Conservation (phyloP, 164 flowering plant genomes). For the Sextonia rubra region DNA sequence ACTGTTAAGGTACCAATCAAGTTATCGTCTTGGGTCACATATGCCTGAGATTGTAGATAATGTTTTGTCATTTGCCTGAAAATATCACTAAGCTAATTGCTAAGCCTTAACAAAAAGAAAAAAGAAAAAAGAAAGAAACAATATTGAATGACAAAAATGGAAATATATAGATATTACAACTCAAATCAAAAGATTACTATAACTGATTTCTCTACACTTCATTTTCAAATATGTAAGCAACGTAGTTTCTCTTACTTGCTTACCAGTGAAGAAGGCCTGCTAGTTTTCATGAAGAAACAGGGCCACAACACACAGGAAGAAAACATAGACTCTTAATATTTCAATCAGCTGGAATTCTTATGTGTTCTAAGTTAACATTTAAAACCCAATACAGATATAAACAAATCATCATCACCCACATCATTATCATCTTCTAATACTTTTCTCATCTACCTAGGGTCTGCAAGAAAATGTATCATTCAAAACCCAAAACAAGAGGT, state of each 20-base stretch:
- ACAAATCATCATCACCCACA: too few relatives aligned
- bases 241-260: too few relatives aligned
- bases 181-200: neutral
- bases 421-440: too few relatives aligned
- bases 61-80: neutral
- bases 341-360: neutral
- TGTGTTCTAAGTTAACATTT: neutral
- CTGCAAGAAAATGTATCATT: too few relatives aligned
- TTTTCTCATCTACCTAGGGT: too few relatives aligned
- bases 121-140: neutral
- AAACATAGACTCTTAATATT: neutral
- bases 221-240: neutral
- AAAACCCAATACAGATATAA: too few relatives aligned
- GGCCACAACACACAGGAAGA: neutral
- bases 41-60: slow-evolving; percentile 46
- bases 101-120: too few relatives aligned
- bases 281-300: too few relatives aligned
- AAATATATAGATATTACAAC: neutral
- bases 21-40: slow-evolving; percentile 94
- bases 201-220: neutral
- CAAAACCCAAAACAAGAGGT: too few relatives aligned
- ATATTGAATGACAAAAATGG: neutral
- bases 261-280: neutral
- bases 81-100: neutral
- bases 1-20: slow-evolving; percentile 88